These are phyloP conservation scores for Cordia subcordata DNA, from an alignment of 257 asterid genomes.

Conservation along the genomic window DNA sequence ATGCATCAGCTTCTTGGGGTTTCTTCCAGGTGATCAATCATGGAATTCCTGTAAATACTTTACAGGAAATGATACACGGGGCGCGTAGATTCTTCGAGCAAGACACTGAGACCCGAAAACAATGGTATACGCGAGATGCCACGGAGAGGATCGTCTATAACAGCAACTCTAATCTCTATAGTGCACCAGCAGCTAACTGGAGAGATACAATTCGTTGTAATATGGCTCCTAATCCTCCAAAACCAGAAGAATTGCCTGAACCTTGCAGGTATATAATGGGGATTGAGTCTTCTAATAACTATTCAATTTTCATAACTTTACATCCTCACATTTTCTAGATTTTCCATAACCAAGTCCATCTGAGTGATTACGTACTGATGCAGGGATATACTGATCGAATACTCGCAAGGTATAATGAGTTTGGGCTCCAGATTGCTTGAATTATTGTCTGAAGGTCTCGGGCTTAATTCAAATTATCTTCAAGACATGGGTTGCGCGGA, in stretches of 20 bases:
- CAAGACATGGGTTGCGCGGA: constrained; percentile 33
- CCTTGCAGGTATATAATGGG: constrained; percentile 47
- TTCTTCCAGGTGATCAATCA: constrained; percentile 22
- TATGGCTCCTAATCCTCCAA: constrained; percentile 40
- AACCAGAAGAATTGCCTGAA: constrained; percentile 42
- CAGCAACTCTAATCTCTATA: constrained; percentile 30
- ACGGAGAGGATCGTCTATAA: neutral
- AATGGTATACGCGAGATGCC: constrained; percentile 27
- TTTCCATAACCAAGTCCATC: neutral
- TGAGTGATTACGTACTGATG: neutral
- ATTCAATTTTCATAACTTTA: neutral
- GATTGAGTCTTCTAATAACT: neutral
- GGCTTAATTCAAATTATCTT: no score
- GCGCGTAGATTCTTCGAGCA: constrained; percentile 16
- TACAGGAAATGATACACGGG: constrained; percentile 16
- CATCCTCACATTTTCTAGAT: no score
- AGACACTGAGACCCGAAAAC: constrained; percentile 25
- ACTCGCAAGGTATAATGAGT: constrained; percentile 35
- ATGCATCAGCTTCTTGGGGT: constrained; percentile 24
- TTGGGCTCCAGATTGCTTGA: constrained; percentile 40
- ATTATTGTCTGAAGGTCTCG: constrained; percentile 36
- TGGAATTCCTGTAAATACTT: constrained; percentile 6
- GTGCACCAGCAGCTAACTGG: constrained; percentile 39
- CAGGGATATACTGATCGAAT: constrained; percentile 58
- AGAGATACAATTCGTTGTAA: constrained; percentile 26